Conservation (phyloP, 805 yeast genomes). For the Zygosaccharomyces siamensis region DNA sequence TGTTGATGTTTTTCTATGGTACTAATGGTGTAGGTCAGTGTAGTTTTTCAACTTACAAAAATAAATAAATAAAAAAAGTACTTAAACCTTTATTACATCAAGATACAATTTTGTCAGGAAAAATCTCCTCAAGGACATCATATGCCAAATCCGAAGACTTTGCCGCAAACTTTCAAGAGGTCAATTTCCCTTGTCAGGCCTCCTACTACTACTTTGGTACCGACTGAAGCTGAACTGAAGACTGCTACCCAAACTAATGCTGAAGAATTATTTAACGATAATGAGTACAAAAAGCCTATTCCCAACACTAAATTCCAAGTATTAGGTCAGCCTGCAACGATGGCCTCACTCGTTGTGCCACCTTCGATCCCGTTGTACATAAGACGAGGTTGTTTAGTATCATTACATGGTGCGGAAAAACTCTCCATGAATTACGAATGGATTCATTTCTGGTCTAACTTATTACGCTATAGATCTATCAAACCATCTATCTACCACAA, state of each 20-base stretch:
- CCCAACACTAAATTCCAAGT: slow-evolving; percentile 16
- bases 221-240: slow-evolving; percentile 17
- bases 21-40: background rate
- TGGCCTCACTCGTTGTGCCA: slow-evolving; percentile 23
- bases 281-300: slow-evolving; percentile 7
- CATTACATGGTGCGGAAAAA: slow-evolving; percentile 20
- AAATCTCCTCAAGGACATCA: background rate
- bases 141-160: background rate
- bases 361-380: slow-evolving; percentile 23
- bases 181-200: slow-evolving; percentile 24
- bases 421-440: slow-evolving; percentile 23
- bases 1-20: background rate
- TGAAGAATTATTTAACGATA: slow-evolving; percentile 16
- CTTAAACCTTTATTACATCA: background rate
- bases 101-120: background rate
- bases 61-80: background rate
- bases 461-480: slow-evolving; percentile 19
- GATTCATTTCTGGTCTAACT: slow-evolving; percentile 21
- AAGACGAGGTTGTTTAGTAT: slow-evolving; percentile 27
- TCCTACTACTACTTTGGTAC: slow-evolving; percentile 17
- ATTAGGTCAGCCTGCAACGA: slow-evolving; percentile 25
- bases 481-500: slow-evolving; percentile 22
- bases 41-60: background rate
- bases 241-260: slow-evolving; percentile 16
- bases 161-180: slow-evolving; percentile 12